phyloP scores from a whole-genome alignment of 192 early-diverging fungal genomes.

The Funneliformis mosseae region DNA sequence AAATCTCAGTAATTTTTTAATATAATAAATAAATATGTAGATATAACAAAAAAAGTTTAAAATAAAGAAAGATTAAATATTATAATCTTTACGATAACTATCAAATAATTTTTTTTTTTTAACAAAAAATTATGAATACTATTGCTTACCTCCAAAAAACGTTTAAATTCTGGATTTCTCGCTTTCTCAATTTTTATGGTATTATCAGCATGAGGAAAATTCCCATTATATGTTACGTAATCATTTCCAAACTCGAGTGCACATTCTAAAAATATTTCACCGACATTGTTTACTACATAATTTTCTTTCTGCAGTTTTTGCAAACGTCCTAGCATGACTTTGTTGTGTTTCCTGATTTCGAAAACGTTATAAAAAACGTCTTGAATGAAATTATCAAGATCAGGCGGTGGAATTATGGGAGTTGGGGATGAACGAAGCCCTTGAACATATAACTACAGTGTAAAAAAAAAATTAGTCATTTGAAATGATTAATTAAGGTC shows the following conservation, averaged over 20 bases:
- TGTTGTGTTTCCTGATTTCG: conserved; percentile 61
- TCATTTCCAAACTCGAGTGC: conserved; percentile 61
- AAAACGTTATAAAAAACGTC: conserved; percentile 74
- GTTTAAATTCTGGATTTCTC: conserved; percentile 64
- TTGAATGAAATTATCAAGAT: conserved; percentile 58
- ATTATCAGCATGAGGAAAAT: conserved; percentile 76
- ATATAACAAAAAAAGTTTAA: conserved; percentile 44
- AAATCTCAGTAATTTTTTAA: conserved; percentile 61
- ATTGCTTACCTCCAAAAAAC: conserved; percentile 69
- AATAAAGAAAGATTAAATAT: not conserved
- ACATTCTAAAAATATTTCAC: conserved; percentile 75
- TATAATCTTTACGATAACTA: not conserved
- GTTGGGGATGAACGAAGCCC: conserved; percentile 9
- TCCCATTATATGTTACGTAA: conserved; percentile 81
- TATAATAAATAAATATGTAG: too few species aligned
- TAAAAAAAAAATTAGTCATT: conserved; percentile 35
- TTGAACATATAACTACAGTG: conserved; percentile 27
- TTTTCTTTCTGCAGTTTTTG: conserved; percentile 63
- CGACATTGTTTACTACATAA: conserved; percentile 75
- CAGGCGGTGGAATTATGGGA: conserved; percentile 35
- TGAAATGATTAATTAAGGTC: too few species aligned
- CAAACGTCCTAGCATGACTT: conserved; percentile 55
- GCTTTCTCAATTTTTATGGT: conserved; percentile 67
- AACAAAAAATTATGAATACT: not conserved
- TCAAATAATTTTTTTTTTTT: too few species aligned